Evolutionary conservation across 768 basidiomycete species (phyloP).

Genomic region (Agaricus sinodeliciosus): DNA sequence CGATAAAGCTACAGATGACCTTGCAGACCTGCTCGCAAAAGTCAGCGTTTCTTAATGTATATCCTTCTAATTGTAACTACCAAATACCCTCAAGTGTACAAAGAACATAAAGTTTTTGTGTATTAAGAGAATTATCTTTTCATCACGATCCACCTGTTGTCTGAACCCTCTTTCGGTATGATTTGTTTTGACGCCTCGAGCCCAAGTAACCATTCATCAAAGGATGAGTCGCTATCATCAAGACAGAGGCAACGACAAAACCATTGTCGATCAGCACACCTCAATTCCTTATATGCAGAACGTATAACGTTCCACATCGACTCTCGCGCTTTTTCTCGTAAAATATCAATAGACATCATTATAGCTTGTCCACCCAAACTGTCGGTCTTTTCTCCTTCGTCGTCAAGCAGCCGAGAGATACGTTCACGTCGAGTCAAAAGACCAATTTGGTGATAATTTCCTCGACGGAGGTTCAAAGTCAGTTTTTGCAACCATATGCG

Average conservation of each 20-base stretch:
- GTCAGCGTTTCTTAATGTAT: slow-evolving; percentile 22
- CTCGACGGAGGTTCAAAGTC: slow-evolving; percentile 42
- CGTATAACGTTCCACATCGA: slow-evolving; percentile 57
- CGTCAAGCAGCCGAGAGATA: slow-evolving; percentile 18
- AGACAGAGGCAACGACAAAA: slow-evolving; percentile 42
- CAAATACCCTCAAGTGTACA: not conserved
- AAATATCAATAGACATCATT: slow-evolving; percentile 32
- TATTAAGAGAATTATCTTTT: slow-evolving; percentile 28
- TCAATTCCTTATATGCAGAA: slow-evolving; percentile 57
- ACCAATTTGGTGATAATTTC: slow-evolving; percentile 50
- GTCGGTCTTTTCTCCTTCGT: not conserved
- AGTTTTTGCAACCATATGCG: slow-evolving; percentile 48
- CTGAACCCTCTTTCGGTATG: slow-evolving; percentile 47
- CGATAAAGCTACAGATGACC: slow-evolving; percentile 40
- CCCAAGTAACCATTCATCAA: slow-evolving; percentile 41
- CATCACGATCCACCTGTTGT: slow-evolving; percentile 57
- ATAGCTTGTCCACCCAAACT: slow-evolving; percentile 34
- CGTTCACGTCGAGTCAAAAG: slow-evolving; percentile 28
- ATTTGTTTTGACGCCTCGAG: slow-evolving; percentile 39
- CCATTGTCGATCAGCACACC: slow-evolving; percentile 40
- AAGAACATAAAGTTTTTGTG: not conserved
- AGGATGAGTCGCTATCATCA: slow-evolving; percentile 18
- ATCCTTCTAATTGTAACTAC: not conserved
- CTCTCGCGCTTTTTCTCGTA: slow-evolving; percentile 45
- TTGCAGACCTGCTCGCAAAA: slow-evolving; percentile 64